Base-by-base conservation (phyloP, 306 rosid genomes). In the Betula pendula region DNA sequence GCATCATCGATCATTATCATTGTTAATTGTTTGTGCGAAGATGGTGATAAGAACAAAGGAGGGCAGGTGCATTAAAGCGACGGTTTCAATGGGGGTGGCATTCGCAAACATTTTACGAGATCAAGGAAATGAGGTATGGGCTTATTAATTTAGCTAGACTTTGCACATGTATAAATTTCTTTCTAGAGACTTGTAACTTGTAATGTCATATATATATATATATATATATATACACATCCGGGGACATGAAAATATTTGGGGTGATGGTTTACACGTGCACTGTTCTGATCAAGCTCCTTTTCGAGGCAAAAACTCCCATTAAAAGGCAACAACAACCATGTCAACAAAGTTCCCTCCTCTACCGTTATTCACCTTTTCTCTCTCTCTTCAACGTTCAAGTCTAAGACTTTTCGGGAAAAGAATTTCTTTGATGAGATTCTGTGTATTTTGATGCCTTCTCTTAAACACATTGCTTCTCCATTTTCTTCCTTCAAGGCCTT, bases 261-360 rank as follows among this genome's bases (percentile, higher is more conserved):
- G 84, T 74, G 74, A 84, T 87, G 94, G 84, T 84, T 75, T 67
- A 88, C 98, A 89, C 96, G 89, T 93, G 98, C 95, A 85, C 11
- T 86, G 85, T 79, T 87, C 91, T 89, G 97, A 85, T 79, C 47
- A 77, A 86, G 95, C 86, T 89, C 90, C 79, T 91, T 93, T 91
- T 85, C 92, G 92, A 93, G 97, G 96, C 90, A 81, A 68, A 78
- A 40, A 24, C 80, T 58, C 74, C 71, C 76, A 81, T 89, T 87
- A 82, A 81, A 86, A 84, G 85, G 90, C 89, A 81, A 81, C 89
- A 81, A 68, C 81, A 73, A 82, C 74, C 85, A 74, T 78, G 77
- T 75, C 77, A 76, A 70, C 76, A 73, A 66, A 48, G 44, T 71
- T 67, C 74, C n/a, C n/a, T n/a, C 75, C 73, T 45, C 35, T 15